These are phyloP conservation scores for Blastobotrys proliferans DNA, from an alignment of 1,139 yeast species.

Conservation along the genomic window DNA sequence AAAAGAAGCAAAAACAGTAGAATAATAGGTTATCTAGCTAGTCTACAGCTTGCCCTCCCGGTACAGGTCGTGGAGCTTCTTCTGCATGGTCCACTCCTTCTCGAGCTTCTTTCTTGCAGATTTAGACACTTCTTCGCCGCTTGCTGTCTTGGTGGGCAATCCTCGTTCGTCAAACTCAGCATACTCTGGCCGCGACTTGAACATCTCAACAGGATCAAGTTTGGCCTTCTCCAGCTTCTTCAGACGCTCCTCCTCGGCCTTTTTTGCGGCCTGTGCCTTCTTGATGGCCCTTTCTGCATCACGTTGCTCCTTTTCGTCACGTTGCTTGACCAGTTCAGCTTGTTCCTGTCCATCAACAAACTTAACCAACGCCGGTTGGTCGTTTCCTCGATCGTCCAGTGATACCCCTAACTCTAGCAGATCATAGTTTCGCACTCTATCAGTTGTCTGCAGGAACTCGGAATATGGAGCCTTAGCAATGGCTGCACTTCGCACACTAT, in stretches of 20 bases:
- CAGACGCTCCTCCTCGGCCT: constrained; percentile 47
- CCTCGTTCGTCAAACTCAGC: constrained; percentile 84
- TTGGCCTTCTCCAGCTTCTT: constrained; percentile 69
- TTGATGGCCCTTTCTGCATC: constrained; percentile 48
- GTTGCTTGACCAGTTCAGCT: constrained; percentile 53
- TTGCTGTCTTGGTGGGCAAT: constrained; percentile 67
- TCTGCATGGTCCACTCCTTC: constrained; percentile 76
- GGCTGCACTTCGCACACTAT: constrained; percentile 68
- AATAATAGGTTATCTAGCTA: too few relatives aligned
- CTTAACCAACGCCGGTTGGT: constrained; percentile 72
- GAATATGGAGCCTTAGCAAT: constrained; percentile 55
- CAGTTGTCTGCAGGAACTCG: constrained; percentile 58
- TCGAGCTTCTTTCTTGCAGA: constrained; percentile 76
- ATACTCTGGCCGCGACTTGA: constrained; percentile 49
- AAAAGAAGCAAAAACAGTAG: too few relatives aligned
- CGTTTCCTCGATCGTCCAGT: constrained; percentile 82
- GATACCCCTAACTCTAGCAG: constrained; percentile 73
- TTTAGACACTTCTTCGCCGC: constrained; percentile 86
- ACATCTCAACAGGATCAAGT: constrained; percentile 66
- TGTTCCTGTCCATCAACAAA: constrained; percentile 68
- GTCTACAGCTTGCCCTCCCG: constrained; percentile 10
- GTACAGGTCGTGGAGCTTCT: constrained; percentile 52
- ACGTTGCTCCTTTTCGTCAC: constrained; percentile 56
- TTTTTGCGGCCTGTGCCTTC: constrained; percentile 31
- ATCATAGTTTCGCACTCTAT: constrained; percentile 56